phyloP scores from a whole-genome alignment of 306 rosid genomes.

The Lagenaria siceraria region DNA sequence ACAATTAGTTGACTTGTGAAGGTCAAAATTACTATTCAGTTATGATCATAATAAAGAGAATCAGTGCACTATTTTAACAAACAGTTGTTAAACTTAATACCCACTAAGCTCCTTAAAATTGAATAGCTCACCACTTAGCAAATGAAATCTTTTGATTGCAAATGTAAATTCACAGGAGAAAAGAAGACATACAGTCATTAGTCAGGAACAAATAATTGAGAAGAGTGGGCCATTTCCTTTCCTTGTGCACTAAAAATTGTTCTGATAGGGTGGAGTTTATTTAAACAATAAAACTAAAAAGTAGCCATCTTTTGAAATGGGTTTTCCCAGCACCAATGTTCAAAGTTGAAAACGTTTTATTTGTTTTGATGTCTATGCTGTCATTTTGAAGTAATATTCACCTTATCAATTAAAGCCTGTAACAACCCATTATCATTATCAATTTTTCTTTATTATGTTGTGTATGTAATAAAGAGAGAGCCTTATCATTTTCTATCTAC shows the following conservation, averaged over 20 bases:
- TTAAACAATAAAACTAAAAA: background rate
- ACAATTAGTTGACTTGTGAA: no score
- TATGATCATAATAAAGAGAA: background rate
- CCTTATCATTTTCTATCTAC: background rate
- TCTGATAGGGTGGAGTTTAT: background rate
- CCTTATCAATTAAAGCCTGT: background rate
- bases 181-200: background rate
- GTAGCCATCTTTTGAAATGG: background rate
- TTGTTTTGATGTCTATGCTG: background rate
- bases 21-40: no score
- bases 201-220: constrained; percentile 1
- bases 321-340: background rate
- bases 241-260: background rate
- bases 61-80: background rate
- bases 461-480: background rate
- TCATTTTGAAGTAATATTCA: background rate
- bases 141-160: background rate
- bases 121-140: background rate
- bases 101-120: background rate
- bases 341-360: background rate
- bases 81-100: background rate
- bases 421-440: background rate
- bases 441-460: background rate
- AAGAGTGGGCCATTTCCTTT: constrained; percentile 3
- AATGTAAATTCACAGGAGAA: background rate